Evolutionary conservation across 1,139 yeast species (phyloP), one percentile per base, ranked within the genome.

Genomic region (Dujonia santamariae): DNA sequence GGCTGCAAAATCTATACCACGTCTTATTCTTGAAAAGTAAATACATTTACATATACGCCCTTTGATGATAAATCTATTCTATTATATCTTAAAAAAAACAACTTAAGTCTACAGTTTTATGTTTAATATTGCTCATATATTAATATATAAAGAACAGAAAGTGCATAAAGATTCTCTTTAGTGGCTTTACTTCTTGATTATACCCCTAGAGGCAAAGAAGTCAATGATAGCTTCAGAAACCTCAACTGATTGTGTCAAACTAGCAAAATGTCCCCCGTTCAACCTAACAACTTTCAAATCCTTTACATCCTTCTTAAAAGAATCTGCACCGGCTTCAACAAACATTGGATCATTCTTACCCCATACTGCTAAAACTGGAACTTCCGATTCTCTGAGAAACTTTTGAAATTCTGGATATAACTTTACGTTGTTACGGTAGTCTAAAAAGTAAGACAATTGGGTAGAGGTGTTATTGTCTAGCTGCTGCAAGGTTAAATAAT

Each of bases 301-400:
- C 24, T 50, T 50, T 17, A 45, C 46, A 41, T 68, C 71, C 39
- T 51, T 51, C 39, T 48, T 54, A 43, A 37, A 67, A 8, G 69
- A 67, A 28, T 54, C 52, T 14, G 66, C 68, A 6, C 72, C 72
- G n/a, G 46, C 51, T 8, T 39, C 36, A 4, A 46, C 45, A 40
- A 68, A 67, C 31, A 64, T 56, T 14, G 30, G 30, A 39, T 68
- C 75, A 34, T 66, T 61, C 32, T 56, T 53, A n/a, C 75, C 75
- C 75, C 75, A 68, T 15, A 49, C 44, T 4, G 56, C 57, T 28
- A 69, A 50, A 13, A 66, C 48, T 3, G 74, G 74, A 12, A 64
- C 51, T 29, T 59, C 44, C 2, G 61, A 40, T 4, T 44, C 37
- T 34, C 63, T 51, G 34, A 69, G 54, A 38, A 45, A 64, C 28